A percentile compares a stretch with the other conserved stretches of the same genome.
Conservation (phyloP, 2,329 filamentous ascomycete genomes). For the Botrytis squamosa region DNA sequence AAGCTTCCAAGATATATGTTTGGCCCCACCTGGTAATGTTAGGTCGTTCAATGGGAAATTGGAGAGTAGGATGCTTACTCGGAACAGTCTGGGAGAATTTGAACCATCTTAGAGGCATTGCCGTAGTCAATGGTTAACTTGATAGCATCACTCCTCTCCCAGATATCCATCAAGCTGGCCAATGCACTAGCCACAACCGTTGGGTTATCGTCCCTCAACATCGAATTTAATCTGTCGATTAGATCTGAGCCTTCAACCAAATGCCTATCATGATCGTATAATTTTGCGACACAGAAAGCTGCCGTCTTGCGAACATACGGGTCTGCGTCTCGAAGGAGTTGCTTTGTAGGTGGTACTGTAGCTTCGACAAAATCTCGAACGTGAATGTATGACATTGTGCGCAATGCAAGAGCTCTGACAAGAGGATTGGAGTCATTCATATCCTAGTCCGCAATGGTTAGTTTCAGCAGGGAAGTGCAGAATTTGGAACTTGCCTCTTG, state of each 20-base stretch:
- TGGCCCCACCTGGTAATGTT: constrained; percentile 77
- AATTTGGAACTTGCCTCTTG: constrained; percentile 59
- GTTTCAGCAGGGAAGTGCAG: not conserved
- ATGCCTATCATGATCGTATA: constrained; percentile 92
- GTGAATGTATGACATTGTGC: constrained; percentile 97
- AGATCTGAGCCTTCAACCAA: constrained; percentile 89
- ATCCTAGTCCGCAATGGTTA: constrained; percentile 56
- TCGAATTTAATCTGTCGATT: constrained; percentile 84
- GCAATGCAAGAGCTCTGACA: constrained; percentile 84
- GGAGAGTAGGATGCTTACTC: constrained; percentile 61
- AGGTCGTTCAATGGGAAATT: not conserved
- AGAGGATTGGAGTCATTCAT: constrained; percentile 92
- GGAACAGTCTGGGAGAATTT: constrained; percentile 93
- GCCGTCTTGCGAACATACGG: constrained; percentile 98
- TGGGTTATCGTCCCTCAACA: constrained; percentile 93
- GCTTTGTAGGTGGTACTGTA: constrained; percentile 80
- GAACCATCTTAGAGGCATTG: constrained; percentile 97
- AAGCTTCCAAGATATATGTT: constrained; percentile 94
- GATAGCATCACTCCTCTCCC: constrained; percentile 96
- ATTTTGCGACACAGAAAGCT: constrained; percentile 92
- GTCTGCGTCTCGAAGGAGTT: constrained; percentile 79
- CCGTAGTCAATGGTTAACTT: constrained; percentile 97
- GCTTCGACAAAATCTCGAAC: constrained; percentile 94
- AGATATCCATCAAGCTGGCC: constrained; percentile 92
- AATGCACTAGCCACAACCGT: constrained; percentile 95